Evolutionary conservation across 1,139 yeast genomes (phyloP).

Genomic region (Zhuliangozyma blackwelliae): DNA sequence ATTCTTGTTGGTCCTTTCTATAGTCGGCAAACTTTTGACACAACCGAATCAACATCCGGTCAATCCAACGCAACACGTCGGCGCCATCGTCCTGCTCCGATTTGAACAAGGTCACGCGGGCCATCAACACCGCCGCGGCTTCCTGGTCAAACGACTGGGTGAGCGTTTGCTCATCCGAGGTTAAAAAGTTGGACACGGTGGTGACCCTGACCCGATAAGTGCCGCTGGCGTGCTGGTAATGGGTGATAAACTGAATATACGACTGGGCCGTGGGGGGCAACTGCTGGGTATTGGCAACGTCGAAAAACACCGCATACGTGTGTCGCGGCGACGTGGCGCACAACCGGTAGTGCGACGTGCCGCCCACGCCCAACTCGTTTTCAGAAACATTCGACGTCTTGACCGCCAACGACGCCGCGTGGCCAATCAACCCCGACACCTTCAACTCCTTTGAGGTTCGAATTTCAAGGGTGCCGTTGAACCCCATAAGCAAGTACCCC

Average conservation of each 20-base stretch:
- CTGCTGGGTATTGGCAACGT: constrained; percentile 58
- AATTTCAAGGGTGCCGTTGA: constrained; percentile 80
- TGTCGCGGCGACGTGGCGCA: constrained; percentile 82
- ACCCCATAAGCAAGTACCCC: constrained; percentile 82
- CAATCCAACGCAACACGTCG: constrained; percentile 50
- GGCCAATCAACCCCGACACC: constrained; percentile 91
- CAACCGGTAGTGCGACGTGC: constrained; percentile 83
- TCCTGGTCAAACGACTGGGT: constrained; percentile 90
- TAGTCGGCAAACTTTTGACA: constrained; percentile 52
- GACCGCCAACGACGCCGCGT: constrained; percentile 71
- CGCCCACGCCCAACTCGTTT: constrained; percentile 90
- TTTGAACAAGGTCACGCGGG: constrained; percentile 88
- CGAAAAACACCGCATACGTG: constrained; percentile 84
- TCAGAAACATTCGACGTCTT: constrained; percentile 77
- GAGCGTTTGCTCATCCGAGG: constrained; percentile 44
- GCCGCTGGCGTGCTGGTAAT: constrained; percentile 77
- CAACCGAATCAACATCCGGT: constrained; percentile 47
- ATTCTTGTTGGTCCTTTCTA: constrained; percentile 44
- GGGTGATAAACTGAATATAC: constrained; percentile 67
- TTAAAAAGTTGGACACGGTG: constrained; percentile 68
- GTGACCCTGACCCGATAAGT: constrained; percentile 88
- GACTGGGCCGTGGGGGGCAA: constrained; percentile 49
- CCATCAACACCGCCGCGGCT: constrained; percentile 95
- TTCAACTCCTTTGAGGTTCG: constrained; percentile 87
- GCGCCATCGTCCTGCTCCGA: constrained; percentile 67